Base-by-base conservation (phyloP, 116 monocot genomes). In the Dioscorea cayenensis region DNA sequence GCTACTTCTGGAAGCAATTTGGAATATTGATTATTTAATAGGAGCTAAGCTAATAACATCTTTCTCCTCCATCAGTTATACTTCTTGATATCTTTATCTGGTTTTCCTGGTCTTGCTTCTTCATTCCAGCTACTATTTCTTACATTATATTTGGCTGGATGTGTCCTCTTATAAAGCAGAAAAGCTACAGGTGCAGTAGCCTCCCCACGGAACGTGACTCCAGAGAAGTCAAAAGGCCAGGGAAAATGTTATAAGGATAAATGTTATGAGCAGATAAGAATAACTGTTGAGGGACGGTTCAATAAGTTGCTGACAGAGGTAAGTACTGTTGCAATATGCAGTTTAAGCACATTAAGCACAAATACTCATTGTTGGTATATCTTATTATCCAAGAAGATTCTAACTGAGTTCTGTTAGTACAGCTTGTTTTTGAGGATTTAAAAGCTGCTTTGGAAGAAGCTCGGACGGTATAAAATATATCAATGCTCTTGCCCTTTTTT, bases 181-280 rank as follows among this genome's bases (percentile, higher is more conserved):
- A 99, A 99, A 85, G 84, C 76, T 74, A 50, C 78, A 67, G 79
- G 75, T 32, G 67, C 81, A 59, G 69, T 78, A 62, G 75, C 74
- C 28, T 87, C 99, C 62, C 87, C 89, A 63, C 83, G 66, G 76
- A 79, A 66, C 64, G 18, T 14, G 43, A 43, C 65, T 55, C 90
- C 82, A 73, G 86, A 94, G 25, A 99, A 94, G 71, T 65, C 76
- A 32, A 91, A 82, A 73, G 71, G 66, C 59, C 86, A 91, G 73
- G 99, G 94, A 65, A 99, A 99, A 84, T 76, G 91, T 37, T 99
- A 78, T 67, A 99, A 94, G 83, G 99, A 99, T 78, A 99, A 99
- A 71, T 99, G 99, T 77, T 99, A 99, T 79, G 99, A 99, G 72
- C 83, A 83, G 20, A 91, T 94, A 21, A 80, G 89, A 51, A 99